Conservation (phyloP, 2,329 filamentous ascomycete species). For the Emydomyces testavorans region DNA sequence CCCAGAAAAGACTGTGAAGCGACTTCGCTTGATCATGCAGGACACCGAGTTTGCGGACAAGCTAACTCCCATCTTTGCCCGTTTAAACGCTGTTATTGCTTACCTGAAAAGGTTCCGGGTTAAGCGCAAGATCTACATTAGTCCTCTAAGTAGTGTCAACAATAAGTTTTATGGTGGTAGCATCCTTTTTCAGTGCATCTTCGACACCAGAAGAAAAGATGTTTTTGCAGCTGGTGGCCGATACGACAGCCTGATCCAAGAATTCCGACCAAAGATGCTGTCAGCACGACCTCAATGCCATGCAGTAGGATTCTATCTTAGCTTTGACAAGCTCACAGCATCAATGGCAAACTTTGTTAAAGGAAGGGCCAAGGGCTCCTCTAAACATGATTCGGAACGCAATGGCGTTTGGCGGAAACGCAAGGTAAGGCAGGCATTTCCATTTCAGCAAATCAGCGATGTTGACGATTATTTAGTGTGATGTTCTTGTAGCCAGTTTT, state of each 20-base stretch:
- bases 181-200: slow-evolving; percentile 79
- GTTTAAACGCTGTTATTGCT: slow-evolving; percentile 64
- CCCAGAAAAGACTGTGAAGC: slow-evolving; percentile 62
- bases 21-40: slow-evolving; percentile 45
- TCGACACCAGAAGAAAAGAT: slow-evolving; percentile 67
- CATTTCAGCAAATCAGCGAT: background rate
- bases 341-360: slow-evolving; percentile 46
- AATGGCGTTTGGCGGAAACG: slow-evolving; percentile 50
- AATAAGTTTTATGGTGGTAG: slow-evolving; percentile 82
- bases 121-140: slow-evolving; percentile 67
- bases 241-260: slow-evolving; percentile 79
- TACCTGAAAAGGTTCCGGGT: slow-evolving; percentile 68
- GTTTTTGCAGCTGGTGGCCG: slow-evolving; percentile 89
- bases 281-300: slow-evolving; percentile 55
- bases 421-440: slow-evolving; percentile 41
- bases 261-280: slow-evolving; percentile 61
- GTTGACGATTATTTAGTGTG: slow-evolving; percentile 46
- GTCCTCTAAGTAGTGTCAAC: slow-evolving; percentile 75
- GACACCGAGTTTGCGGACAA: slow-evolving; percentile 43
- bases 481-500: slow-evolving; percentile 82
- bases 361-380: slow-evolving; percentile 40
- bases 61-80: slow-evolving; percentile 52
- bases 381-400: slow-evolving; percentile 61
- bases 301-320: slow-evolving; percentile 84
- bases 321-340: slow-evolving; percentile 69